Percentiles rank a stretch among this genome's conserved stretches.
Evolutionary conservation across 768 basidiomycete species (phyloP).

Genomic region (Calvatia gigantea): DNA sequence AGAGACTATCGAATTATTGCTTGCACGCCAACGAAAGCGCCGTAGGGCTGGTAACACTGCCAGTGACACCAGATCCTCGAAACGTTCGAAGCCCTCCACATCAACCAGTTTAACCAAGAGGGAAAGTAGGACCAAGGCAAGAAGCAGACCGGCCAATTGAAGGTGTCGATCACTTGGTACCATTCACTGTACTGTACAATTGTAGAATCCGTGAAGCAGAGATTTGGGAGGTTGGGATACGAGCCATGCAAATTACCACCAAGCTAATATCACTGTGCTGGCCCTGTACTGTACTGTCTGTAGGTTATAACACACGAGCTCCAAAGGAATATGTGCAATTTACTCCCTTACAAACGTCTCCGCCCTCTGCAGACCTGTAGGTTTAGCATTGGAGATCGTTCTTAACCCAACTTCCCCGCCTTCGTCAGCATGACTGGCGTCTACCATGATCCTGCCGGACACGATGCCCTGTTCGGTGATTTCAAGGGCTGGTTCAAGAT

Average conservation of each 20-base stretch:
- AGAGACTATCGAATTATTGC: too few relatives aligned
- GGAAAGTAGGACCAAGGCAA: too few relatives aligned
- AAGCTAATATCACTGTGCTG: slow-evolving; percentile 41
- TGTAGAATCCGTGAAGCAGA: too few relatives aligned
- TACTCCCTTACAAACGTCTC: slow-evolving; percentile 39
- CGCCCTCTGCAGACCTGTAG: slow-evolving; percentile 41
- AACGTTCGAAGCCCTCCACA: too few relatives aligned
- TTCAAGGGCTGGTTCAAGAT: slow-evolving; percentile 40
- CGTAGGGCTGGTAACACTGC: too few relatives aligned
- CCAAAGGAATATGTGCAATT: not conserved
- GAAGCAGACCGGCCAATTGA: too few relatives aligned
- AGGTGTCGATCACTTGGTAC: too few relatives aligned
- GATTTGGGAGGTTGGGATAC: slow-evolving; percentile 42
- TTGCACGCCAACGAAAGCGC: too few relatives aligned
- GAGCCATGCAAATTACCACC: slow-evolving; percentile 46
- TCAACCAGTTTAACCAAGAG: too few relatives aligned
- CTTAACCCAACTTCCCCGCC: slow-evolving; percentile 47
- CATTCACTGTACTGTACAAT: too few relatives aligned
- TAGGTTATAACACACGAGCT: not conserved
- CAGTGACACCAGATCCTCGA: too few relatives aligned
- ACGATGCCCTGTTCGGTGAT: slow-evolving; percentile 43
- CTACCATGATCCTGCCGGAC: slow-evolving; percentile 50
- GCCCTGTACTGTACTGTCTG: too few relatives aligned
- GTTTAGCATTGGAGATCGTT: slow-evolving; percentile 44
- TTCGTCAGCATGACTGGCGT: slow-evolving; percentile 47